These are phyloP conservation scores for Vitis amurensis DNA, from an alignment of 164 flowering plant species.

Conservation along the genomic window DNA sequence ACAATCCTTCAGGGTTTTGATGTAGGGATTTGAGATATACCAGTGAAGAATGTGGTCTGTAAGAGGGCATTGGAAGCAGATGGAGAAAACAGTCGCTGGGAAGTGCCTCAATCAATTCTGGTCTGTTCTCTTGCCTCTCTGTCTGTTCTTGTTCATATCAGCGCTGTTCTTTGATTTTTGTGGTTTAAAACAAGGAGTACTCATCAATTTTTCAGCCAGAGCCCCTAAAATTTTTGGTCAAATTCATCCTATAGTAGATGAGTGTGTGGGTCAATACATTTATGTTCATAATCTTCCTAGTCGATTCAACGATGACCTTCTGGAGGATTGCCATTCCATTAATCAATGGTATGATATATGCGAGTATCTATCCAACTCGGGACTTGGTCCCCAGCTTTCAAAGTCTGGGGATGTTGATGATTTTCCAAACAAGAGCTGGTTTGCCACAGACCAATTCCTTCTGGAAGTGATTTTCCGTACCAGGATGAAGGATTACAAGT, in stretches of 20 bases:
- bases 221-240: neutral
- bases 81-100: slow-evolving; percentile 1
- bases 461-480: slow-evolving; percentile 25
- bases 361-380: slow-evolving; percentile 16
- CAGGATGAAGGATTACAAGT: slow-evolving; percentile 22
- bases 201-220: neutral
- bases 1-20: too few species aligned
- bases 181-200: neutral
- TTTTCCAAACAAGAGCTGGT: slow-evolving; percentile 21
- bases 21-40: too few species aligned
- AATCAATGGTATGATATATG: slow-evolving; percentile 27
- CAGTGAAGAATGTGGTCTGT: too few species aligned
- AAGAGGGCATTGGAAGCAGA: neutral
- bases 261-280: slow-evolving; percentile 17
- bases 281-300: slow-evolving; percentile 25
- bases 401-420: neutral
- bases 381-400: slow-evolving; percentile 21
- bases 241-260: neutral
- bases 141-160: neutral
- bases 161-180: neutral
- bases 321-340: slow-evolving; percentile 22
- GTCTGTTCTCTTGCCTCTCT: neutral
- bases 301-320: slow-evolving; percentile 26
- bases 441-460: slow-evolving; percentile 28
- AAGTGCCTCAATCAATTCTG: slow-evolving; percentile 3